Evolutionary conservation across 2,329 filamentous ascomycete genomes (phyloP).

Genomic region (Amauroascus verrucosus): DNA sequence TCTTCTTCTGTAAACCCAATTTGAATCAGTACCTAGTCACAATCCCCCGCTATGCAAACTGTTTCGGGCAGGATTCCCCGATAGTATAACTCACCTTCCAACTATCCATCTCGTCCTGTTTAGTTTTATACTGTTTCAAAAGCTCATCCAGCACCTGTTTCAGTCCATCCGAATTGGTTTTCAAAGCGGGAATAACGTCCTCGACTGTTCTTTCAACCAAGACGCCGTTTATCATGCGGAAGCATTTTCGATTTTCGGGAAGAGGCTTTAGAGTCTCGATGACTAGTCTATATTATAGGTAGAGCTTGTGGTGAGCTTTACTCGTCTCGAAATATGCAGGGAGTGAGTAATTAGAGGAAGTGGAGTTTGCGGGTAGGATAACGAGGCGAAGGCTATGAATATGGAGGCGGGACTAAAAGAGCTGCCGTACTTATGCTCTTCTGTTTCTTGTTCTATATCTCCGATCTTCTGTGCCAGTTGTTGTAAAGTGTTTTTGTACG

Average conservation of each 20-base stretch:
- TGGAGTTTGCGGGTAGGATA: not conserved
- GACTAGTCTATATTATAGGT: constrained; percentile 58
- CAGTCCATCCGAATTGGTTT: constrained; percentile 87
- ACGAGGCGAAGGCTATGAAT: no score
- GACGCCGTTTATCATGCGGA: constrained; percentile 96
- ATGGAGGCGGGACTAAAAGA: not conserved
- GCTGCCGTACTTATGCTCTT: constrained; percentile 81
- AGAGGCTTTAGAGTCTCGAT: constrained; percentile 83
- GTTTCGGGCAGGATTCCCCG: not conserved
- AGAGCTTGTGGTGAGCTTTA: not conserved
- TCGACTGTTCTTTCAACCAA: constrained; percentile 87
- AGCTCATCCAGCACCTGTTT: constrained; percentile 91
- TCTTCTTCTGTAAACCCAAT: constrained; percentile 27
- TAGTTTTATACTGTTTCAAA: constrained; percentile 89
- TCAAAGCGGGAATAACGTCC: constrained; percentile 80
- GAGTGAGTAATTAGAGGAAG: not conserved
- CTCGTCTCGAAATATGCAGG: not conserved
- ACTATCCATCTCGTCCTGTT: constrained; percentile 90
- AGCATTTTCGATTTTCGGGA: constrained; percentile 81
- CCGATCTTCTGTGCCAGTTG: constrained; percentile 93
- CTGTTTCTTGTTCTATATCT: constrained; percentile 91
- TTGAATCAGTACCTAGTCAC: not conserved
- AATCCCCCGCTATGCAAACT: not conserved
- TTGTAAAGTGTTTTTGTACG: constrained; percentile 63
- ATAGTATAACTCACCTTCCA: constrained; percentile 68